Percentiles rank a stretch among this genome's conserved stretches.
phyloP scores from a whole-genome alignment of 2,329 filamentous ascomycete species.

The Cryphonectria parasitica region DNA sequence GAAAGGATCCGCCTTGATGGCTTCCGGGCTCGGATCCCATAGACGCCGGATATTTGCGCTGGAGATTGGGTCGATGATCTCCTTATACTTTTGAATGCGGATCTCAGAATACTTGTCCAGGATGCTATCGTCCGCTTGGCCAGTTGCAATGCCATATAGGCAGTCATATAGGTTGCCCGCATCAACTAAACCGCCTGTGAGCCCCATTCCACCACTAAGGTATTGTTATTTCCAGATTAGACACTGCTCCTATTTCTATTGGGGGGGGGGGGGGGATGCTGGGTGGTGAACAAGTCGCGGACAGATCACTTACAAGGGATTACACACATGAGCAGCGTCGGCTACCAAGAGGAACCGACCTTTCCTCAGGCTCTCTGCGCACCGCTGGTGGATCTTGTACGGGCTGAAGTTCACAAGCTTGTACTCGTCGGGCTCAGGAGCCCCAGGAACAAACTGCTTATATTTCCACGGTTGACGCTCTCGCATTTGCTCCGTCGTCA shows the following conservation, averaged over 20 bases:
- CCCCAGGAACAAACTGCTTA: slow-evolving; percentile 52
- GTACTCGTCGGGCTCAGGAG: slow-evolving; percentile 54
- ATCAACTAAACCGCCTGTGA: slow-evolving; percentile 53
- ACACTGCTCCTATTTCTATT: neutral
- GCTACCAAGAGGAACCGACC: slow-evolving; percentile 53
- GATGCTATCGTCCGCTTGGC: slow-evolving; percentile 42
- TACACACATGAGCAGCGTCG: slow-evolving; percentile 58
- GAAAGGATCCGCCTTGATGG: slow-evolving; percentile 35
- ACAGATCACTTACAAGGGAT: slow-evolving; percentile 47
- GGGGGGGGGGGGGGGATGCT: neutral
- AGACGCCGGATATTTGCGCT: slow-evolving; percentile 29
- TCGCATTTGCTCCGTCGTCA: slow-evolving; percentile 48
- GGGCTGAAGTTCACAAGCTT: slow-evolving; percentile 51
- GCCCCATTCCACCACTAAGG: slow-evolving; percentile 43
- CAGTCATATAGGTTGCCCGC: slow-evolving; percentile 52
- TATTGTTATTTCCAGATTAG: neutral
- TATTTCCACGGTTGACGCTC: slow-evolving; percentile 49
- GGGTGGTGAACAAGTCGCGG: neutral
- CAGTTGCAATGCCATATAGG: slow-evolving; percentile 45
- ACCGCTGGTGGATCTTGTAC: slow-evolving; percentile 55
- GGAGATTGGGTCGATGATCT: slow-evolving; percentile 29
- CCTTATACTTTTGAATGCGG: slow-evolving; percentile 41
- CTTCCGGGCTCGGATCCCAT: slow-evolving; percentile 27
- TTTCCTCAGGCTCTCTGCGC: slow-evolving; percentile 50
- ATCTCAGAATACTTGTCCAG: slow-evolving; percentile 47